Evolutionary conservation across 2,329 filamentous ascomycete species (phyloP).

Genomic region (Monosporascus sp.): DNA sequence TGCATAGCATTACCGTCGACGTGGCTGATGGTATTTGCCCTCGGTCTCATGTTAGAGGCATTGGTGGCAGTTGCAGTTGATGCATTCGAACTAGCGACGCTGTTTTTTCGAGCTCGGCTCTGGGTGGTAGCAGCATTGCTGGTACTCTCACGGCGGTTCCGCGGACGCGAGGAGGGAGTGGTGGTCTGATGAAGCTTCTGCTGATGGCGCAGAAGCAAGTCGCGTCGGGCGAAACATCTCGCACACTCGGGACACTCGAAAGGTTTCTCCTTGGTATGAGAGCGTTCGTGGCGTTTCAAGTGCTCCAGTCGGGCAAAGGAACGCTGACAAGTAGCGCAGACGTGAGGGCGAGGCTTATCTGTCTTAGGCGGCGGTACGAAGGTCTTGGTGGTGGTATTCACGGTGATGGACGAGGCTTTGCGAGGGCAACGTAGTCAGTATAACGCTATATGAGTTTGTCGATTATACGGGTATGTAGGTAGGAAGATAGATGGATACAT

Average conservation of each 20-base stretch:
- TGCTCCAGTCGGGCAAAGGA: conserved; percentile 95
- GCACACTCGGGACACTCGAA: conserved; percentile 96
- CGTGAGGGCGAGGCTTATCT: conserved; percentile 93
- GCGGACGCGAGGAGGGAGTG: conserved; percentile 78
- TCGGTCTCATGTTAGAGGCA: conserved; percentile 66
- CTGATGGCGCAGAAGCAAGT: conserved; percentile 89
- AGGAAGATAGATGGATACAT: background rate
- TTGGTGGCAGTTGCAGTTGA: conserved; percentile 45
- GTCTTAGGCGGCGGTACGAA: conserved; percentile 71
- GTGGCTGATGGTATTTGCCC: conserved; percentile 95
- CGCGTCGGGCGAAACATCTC: conserved; percentile 88
- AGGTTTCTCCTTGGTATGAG: conserved; percentile 75
- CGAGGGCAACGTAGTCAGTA: conserved; percentile 15
- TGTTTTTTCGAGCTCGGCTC: conserved; percentile 85
- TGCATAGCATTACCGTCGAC: conserved; percentile 74
- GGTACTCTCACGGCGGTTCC: conserved; percentile 85
- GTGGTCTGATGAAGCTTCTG: conserved; percentile 96
- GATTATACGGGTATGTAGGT: conserved; percentile 4
- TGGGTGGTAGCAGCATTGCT: conserved; percentile 62
- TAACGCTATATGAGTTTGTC: conserved; percentile 3
- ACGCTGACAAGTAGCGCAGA: conserved; percentile 84
- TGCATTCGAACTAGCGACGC: conserved; percentile 59
- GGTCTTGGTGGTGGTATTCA: conserved; percentile 25
- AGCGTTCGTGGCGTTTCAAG: conserved; percentile 88
- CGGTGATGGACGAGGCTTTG: conserved; percentile 34